These are phyloP conservation scores for Hibiscus trionum DNA, from an alignment of 345 rosid genomes.

Conservation along the genomic window DNA sequence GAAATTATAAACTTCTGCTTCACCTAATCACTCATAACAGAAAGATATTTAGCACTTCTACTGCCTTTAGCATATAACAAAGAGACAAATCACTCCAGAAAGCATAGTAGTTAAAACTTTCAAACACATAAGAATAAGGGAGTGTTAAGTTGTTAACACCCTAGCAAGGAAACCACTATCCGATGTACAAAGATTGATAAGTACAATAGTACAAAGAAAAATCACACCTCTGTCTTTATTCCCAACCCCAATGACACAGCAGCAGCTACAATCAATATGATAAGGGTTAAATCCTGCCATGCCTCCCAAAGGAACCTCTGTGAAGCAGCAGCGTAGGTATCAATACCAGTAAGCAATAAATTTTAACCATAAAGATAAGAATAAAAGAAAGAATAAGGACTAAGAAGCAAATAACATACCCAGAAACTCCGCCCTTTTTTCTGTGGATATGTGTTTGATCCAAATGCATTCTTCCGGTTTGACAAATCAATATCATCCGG, in stretches of 20 bases:
- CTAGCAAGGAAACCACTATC: neutral
- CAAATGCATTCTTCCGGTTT: conserved; percentile 66
- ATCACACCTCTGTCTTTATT: conserved; percentile 77
- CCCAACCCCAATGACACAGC: conserved; percentile 70
- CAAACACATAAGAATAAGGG: neutral
- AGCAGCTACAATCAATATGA: conserved; percentile 90
- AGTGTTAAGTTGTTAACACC: neutral
- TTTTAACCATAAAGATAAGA: neutral
- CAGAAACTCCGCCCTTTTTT: conserved; percentile 78
- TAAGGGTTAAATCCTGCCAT: conserved; percentile 93
- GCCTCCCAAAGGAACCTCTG: conserved; percentile 99
- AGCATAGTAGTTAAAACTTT: neutral
- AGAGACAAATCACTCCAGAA: neutral
- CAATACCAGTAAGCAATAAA: conserved; percentile 6
- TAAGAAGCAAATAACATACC: conserved; percentile 33
- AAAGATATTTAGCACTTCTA: neutral
- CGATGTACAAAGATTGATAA: neutral
- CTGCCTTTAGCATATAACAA: neutral
- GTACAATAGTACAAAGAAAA: neutral
- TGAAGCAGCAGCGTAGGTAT: conserved; percentile 11
- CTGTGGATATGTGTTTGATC: conserved; percentile 83
- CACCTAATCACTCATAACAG: too few relatives aligned
- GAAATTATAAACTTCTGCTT: neutral
- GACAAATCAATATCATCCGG: conserved; percentile 61
- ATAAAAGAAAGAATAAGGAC: neutral